phyloP scores from a whole-genome alignment of 2,329 filamentous ascomycete genomes.

The Thelonectria olida region DNA sequence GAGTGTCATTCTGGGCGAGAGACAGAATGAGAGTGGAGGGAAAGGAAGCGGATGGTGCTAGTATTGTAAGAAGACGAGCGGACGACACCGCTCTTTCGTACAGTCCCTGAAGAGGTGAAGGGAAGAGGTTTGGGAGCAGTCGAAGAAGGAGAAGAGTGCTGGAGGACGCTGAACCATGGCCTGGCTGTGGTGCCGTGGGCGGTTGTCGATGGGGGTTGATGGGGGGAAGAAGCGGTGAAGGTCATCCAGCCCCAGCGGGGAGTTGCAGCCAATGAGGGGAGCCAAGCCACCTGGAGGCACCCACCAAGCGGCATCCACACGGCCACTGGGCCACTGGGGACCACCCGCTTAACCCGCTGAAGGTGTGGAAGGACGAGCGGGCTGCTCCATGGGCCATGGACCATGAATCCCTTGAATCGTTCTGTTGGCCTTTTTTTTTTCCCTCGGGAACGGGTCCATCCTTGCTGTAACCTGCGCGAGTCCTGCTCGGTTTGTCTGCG shows the following conservation, averaged over 20 bases:
- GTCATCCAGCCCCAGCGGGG: constrained; percentile 45
- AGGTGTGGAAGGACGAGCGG: constrained; percentile 33
- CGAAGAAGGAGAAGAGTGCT: constrained; percentile 39
- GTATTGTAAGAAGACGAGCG: constrained; percentile 49
- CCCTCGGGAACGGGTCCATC: constrained; percentile 5
- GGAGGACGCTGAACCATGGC: constrained; percentile 38
- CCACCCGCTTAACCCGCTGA: constrained; percentile 35
- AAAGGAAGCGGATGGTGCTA: constrained; percentile 42
- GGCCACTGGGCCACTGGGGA: constrained; percentile 19
- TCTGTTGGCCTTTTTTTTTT: constrained; percentile 15
- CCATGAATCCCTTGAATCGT: not conserved
- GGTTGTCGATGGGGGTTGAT: constrained; percentile 40
- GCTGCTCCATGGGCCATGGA: too few species aligned
- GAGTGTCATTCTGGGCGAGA: constrained; percentile 61
- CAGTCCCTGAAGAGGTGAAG: constrained; percentile 43
- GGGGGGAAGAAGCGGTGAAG: constrained; percentile 51
- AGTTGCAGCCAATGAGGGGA: constrained; percentile 46
- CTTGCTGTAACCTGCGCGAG: constrained; percentile 29
- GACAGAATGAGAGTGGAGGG: constrained; percentile 45
- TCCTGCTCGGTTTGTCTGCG: constrained; percentile 11
- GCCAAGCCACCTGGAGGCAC: constrained; percentile 41
- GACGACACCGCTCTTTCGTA: constrained; percentile 57
- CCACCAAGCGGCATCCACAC: constrained; percentile 36
- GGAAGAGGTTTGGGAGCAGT: constrained; percentile 42
- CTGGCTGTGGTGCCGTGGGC: constrained; percentile 36